Percentiles rank a stretch among this genome's conserved stretches.
Conservation (phyloP, 139 green algal genomes). For the Asterochloris erici region DNA sequence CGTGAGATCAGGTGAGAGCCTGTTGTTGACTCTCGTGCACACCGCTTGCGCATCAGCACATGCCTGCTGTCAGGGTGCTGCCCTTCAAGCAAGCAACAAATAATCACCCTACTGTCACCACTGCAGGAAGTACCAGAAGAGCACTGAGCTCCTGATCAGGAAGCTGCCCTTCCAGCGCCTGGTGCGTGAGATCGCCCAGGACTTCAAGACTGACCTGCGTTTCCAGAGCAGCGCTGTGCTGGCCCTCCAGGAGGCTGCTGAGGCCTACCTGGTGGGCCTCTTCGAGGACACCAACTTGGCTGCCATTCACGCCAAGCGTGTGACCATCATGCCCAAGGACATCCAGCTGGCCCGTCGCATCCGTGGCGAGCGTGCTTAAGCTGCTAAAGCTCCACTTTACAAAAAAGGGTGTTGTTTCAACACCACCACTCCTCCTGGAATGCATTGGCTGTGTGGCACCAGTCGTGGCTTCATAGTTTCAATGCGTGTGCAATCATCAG, state of each 20-base stretch:
- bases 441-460: not conserved
- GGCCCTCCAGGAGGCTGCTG: conserved; percentile 94
- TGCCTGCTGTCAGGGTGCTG: too few relatives aligned
- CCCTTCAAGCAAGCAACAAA: too few relatives aligned
- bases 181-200: conserved; percentile 97
- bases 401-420: conserved; percentile 27
- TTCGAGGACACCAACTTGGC: conserved; percentile 98
- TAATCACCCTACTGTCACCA: too few relatives aligned
- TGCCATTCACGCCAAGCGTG: conserved; percentile 95
- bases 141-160: conserved; percentile 90
- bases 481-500: not conserved
- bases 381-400: conserved; percentile 44
- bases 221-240: conserved; percentile 96
- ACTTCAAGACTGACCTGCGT: conserved; percentile 99
- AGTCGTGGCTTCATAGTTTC: not conserved
- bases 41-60: too few relatives aligned
- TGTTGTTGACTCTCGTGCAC: too few relatives aligned
- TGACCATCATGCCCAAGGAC: conserved; percentile 77
- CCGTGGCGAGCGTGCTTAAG: conserved; percentile 35
- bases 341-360: conserved; percentile 67
- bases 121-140: conserved; percentile 91
- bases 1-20: not conserved
- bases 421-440: conserved; percentile 4
- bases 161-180: conserved; percentile 98
- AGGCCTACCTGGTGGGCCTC: conserved; percentile 97